These are phyloP conservation scores for Triticum dicoccoides DNA, from an alignment of 176 grass and related monocot genomes.

Conservation along the genomic window DNA sequence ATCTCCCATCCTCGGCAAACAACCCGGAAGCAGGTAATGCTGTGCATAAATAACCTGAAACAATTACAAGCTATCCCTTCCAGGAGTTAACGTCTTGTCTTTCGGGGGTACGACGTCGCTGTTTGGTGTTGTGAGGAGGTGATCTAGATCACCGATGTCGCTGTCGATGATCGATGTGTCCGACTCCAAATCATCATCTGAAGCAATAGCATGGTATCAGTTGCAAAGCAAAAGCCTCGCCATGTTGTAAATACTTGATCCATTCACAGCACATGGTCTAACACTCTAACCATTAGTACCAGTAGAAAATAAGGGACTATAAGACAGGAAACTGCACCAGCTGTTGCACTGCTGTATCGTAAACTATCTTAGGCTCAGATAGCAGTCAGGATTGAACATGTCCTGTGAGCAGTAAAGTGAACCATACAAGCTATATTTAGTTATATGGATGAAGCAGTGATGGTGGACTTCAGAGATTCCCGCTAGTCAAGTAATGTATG, in stretches of 20 bases:
- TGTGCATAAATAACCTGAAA: neutral
- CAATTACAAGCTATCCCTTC: slow-evolving; percentile 40
- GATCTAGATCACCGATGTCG: slow-evolving; percentile 51
- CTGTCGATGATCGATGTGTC: slow-evolving; percentile 50
- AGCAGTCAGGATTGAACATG: neutral
- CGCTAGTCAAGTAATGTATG: neutral
- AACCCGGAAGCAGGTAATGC: neutral
- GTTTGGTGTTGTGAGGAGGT: slow-evolving; percentile 61
- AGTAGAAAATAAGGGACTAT: neutral
- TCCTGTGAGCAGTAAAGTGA: neutral
- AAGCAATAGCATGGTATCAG: slow-evolving; percentile 15
- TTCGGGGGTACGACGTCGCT: slow-evolving; percentile 59
- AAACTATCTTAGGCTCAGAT: neutral
- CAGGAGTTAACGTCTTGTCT: slow-evolving; percentile 51
- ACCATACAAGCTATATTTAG: neutral
- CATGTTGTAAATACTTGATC: neutral
- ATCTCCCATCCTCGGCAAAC: neutral
- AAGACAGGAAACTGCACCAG: neutral
- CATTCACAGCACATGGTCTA: neutral
- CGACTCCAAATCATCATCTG: slow-evolving; percentile 73
- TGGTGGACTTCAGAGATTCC: neutral
- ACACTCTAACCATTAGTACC: neutral
- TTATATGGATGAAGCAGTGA: neutral
- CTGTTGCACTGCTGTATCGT: neutral
- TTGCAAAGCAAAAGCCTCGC: neutral